Conservation (phyloP, 805 yeast species). For the Lachancea dasiensis region DNA sequence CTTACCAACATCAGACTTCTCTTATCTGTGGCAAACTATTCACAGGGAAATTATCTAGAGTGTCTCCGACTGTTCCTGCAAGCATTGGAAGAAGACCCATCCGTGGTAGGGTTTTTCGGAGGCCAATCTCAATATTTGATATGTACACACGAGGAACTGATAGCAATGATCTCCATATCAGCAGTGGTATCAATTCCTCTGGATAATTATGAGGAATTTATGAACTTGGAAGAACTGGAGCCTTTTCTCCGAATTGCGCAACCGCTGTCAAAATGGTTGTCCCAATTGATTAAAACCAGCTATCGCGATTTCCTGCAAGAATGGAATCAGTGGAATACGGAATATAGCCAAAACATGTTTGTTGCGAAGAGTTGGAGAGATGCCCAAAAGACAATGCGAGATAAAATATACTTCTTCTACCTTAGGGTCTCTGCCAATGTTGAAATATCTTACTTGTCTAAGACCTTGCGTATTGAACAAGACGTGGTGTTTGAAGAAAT, state of each 20-base stretch:
- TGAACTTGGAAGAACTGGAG: slow-evolving; percentile 16
- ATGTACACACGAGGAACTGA: slow-evolving; percentile 19
- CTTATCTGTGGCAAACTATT: slow-evolving; percentile 15
- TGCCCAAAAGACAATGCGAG: slow-evolving; percentile 19
- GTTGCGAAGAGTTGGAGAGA: slow-evolving; percentile 18
- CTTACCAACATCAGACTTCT: slow-evolving; percentile 13
- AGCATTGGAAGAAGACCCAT: slow-evolving; percentile 13
- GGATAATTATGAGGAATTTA: slow-evolving; percentile 24
- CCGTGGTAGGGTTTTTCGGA: background rate
- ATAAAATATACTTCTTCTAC: slow-evolving; percentile 28
- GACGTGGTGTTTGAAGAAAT: slow-evolving; percentile 17
- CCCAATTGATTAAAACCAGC: slow-evolving; percentile 19
- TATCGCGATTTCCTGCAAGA: slow-evolving; percentile 22
- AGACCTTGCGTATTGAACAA: slow-evolving; percentile 18
- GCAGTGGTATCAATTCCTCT: slow-evolving; percentile 24
- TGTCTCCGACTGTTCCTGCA: slow-evolving; percentile 19
- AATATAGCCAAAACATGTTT: slow-evolving; percentile 17
- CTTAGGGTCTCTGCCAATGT: slow-evolving; percentile 22
- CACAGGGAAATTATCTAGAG: slow-evolving; percentile 22
- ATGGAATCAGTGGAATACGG: slow-evolving; percentile 20
- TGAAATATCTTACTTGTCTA: slow-evolving; percentile 22
- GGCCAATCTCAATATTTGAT: background rate
- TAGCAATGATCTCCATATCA: slow-evolving; percentile 21
- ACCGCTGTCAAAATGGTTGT: slow-evolving; percentile 14
- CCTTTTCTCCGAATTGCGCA: slow-evolving; percentile 14